phyloP scores from a whole-genome alignment of 108 stramenopile species.

The Skeletonema marinoi region DNA sequence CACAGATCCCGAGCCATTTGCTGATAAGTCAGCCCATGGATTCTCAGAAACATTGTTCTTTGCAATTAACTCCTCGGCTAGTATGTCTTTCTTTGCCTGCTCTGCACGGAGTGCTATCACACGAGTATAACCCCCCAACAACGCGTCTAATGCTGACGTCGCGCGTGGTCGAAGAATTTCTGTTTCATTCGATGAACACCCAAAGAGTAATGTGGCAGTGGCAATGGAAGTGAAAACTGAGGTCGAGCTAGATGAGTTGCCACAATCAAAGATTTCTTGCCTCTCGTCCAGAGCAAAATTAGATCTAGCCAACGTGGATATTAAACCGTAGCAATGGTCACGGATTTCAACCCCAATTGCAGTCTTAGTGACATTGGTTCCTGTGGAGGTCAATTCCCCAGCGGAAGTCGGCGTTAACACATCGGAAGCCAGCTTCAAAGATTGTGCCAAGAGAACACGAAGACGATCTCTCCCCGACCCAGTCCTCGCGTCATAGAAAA shows the following conservation, averaged over 20 bases:
- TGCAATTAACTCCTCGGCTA: not conserved
- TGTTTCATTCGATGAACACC: constrained; percentile 70
- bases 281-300: constrained; percentile 30
- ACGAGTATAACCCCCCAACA: constrained; percentile 65
- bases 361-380: constrained; percentile 33
- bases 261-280: constrained; percentile 42
- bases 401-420: constrained; percentile 49
- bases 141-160: constrained; percentile 73
- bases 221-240: constrained; percentile 36
- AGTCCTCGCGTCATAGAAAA: constrained; percentile 46
- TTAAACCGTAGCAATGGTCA: constrained; percentile 72
- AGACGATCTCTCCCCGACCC: constrained; percentile 15
- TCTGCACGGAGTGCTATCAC: constrained; percentile 28
- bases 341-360: constrained; percentile 54
- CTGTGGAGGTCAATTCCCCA: constrained; percentile 38
- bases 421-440: constrained; percentile 47
- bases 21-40: constrained; percentile 52
- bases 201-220: constrained; percentile 69
- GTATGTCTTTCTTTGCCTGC: not conserved
- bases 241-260: constrained; percentile 21
- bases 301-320: constrained; percentile 68
- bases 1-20: not conserved
- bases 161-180: constrained; percentile 72
- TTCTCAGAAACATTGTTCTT: constrained; percentile 17
- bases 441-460: constrained; percentile 34